These are phyloP conservation scores for Saksenaea oblongispora DNA, from an alignment of 371 early-diverging fungal genomes.

Conservation along the genomic window DNA sequence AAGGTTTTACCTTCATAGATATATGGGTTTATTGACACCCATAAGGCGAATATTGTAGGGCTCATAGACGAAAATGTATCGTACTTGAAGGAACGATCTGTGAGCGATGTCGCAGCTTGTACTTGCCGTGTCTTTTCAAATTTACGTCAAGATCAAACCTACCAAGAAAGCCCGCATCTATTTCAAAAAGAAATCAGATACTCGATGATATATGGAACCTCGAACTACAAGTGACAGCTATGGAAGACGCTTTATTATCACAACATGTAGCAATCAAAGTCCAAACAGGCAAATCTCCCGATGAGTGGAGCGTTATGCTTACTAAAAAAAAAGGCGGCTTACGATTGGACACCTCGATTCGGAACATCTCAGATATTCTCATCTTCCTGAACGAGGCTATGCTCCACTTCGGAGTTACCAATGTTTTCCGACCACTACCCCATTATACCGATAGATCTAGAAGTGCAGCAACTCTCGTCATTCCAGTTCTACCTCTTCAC, in stretches of 20 bases:
- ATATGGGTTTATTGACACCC: background rate
- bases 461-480: background rate
- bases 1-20: background rate
- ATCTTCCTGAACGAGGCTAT: background rate
- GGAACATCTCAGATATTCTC: constrained; percentile 13
- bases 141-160: constrained; percentile 34
- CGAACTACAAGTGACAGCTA: constrained; percentile 26
- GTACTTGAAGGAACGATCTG: constrained; percentile 31
- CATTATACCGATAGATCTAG: background rate
- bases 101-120: constrained; percentile 41
- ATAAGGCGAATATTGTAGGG: constrained; percentile 51
- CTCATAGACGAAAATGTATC: constrained; percentile 47
- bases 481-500: background rate
- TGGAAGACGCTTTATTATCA: constrained; percentile 28
- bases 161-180: constrained; percentile 25
- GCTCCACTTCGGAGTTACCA: background rate
- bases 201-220: constrained; percentile 31
- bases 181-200: constrained; percentile 32
- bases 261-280: constrained; percentile 14
- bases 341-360: constrained; percentile 7
- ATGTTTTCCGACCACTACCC: background rate
- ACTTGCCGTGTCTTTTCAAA: constrained; percentile 38
- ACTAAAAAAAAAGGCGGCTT: background rate
- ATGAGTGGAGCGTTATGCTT: background rate
- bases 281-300: background rate